These are phyloP conservation scores for Alternaria viburni DNA, from an alignment of 2,329 filamentous ascomycete genomes.

Conservation along the genomic window DNA sequence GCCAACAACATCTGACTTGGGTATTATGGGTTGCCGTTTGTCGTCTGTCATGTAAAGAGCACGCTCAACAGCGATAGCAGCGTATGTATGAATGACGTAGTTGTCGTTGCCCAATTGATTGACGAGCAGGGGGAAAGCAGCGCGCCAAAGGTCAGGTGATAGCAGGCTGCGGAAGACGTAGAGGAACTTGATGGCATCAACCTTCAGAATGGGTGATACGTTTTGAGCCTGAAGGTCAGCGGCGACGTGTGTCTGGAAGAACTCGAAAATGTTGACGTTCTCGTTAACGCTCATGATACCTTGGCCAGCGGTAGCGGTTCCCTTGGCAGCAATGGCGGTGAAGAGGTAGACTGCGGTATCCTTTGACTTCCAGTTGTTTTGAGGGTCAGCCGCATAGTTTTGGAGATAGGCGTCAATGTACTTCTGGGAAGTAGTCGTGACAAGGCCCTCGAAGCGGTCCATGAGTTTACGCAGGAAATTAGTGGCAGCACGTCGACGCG, in stretches of 20 bases:
- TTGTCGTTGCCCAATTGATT: conserved; percentile 88
- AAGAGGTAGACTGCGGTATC: conserved; percentile 98
- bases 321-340: conserved; percentile 91
- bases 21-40: conserved; percentile 77
- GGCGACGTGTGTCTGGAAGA: conserved; percentile 92
- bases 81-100: conserved; percentile 97
- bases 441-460: conserved; percentile 82
- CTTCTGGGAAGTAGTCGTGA: conserved; percentile 83
- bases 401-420: conserved; percentile 86
- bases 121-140: conserved; percentile 86
- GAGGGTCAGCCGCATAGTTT: conserved; percentile 70
- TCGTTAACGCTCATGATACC: conserved; percentile 90
- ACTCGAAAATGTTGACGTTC: conserved; percentile 83
- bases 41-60: conserved; percentile 84
- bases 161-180: conserved; percentile 97
- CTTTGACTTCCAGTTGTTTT: conserved; percentile 90
- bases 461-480: conserved; percentile 91
- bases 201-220: conserved; percentile 85
- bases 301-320: conserved; percentile 81
- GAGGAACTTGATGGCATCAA: conserved; percentile 97
- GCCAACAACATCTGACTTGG: conserved; percentile 76
- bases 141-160: conserved; percentile 88
- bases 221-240: conserved; percentile 78
- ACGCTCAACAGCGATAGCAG: conserved; percentile 94
- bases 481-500: conserved; percentile 86